Evolutionary conservation across 176 grass and related monocot genomes (phyloP).

Genomic region (Avena atlantica): DNA sequence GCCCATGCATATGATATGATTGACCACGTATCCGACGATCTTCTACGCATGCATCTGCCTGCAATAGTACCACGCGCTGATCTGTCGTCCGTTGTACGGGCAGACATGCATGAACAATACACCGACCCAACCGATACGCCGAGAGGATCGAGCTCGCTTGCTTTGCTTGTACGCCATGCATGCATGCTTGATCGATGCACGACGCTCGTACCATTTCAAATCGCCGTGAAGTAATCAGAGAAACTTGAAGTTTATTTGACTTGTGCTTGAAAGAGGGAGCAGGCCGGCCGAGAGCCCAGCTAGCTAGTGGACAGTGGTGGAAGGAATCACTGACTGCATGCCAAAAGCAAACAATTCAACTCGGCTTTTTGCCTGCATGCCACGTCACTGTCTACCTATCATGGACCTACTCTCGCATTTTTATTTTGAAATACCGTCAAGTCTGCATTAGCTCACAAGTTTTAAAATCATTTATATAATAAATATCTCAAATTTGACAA

Average conservation of each 20-base stretch:
- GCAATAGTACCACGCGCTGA: neutral
- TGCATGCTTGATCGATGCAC: conserved; percentile 31
- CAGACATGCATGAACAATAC: conserved; percentile 41
- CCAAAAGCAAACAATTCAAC: conserved; percentile 8
- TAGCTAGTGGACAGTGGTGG: conserved; percentile 25
- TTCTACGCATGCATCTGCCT: neutral
- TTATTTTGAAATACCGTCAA: neutral
- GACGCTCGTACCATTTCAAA: conserved; percentile 26
- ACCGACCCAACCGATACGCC: conserved; percentile 1
- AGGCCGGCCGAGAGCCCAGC: neutral
- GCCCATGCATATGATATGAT: conserved; percentile 13
- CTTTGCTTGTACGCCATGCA: conserved; percentile 9
- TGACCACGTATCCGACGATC: conserved; percentile 1
- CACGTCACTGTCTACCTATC: neutral
- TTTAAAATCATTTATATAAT: no score
- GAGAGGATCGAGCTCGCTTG: neutral
- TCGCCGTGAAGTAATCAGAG: neutral
- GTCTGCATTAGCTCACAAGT: neutral
- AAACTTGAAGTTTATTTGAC: conserved; percentile 1
- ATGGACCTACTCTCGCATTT: neutral
- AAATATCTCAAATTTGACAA: no score
- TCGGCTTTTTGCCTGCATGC: neutral
- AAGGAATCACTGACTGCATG: conserved; percentile 7
- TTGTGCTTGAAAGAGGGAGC: neutral
- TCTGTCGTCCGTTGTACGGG: neutral